Base-by-base conservation (phyloP, 2,329 filamentous ascomycete species). In the Phaeosphaeria sp. region DNA sequence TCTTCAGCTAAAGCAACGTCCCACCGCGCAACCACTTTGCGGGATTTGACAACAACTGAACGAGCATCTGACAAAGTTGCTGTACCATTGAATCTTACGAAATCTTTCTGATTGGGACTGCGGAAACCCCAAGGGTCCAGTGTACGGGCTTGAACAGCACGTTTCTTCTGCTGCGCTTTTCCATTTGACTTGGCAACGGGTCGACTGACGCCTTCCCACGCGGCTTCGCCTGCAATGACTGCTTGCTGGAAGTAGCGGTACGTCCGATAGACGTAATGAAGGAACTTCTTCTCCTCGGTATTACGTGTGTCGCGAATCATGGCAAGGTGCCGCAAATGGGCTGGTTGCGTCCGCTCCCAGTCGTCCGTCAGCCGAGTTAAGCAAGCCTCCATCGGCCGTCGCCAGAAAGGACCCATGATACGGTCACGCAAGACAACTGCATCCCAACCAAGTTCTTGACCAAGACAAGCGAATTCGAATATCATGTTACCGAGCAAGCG, bases 261-360 rank as follows among this genome's bases (percentile, higher is more conserved):
- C 0, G 84, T 83, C 51, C 85, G 85, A 61, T 87, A 86, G 9
- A 84, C 70, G 69, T 85, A 88, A 58, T 84, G 81, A 42, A 76
- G 57, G 23, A 67, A 73, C 33, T 72, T 75, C 56, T 72, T 75
- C 18, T 82, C 83, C 13, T 78, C 75, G 15, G 77, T 78, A 15
- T 84, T 77, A 2, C 79, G 77, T 6, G 81, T 83, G 54, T 87
- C 85, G 59, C 85, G 78, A 33, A 88, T 79, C 27, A 89, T 76
- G 11, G 83, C 80, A 17, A 87, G 72, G 65, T 87, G 85, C 18
- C 83, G 81, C 21, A 88, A 76, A 68, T 87, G 81, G 3, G 77
- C 72, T 22, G 86, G 86, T 63, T 89, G 87, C n/a, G 83, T 84
- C 17, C 82, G 66, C 53, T 85, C 81, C 82, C 85, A 87, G 54